Base-by-base conservation (phyloP, 2,329 filamentous ascomycete genomes). In the Aureobasidium mangrovei region DNA sequence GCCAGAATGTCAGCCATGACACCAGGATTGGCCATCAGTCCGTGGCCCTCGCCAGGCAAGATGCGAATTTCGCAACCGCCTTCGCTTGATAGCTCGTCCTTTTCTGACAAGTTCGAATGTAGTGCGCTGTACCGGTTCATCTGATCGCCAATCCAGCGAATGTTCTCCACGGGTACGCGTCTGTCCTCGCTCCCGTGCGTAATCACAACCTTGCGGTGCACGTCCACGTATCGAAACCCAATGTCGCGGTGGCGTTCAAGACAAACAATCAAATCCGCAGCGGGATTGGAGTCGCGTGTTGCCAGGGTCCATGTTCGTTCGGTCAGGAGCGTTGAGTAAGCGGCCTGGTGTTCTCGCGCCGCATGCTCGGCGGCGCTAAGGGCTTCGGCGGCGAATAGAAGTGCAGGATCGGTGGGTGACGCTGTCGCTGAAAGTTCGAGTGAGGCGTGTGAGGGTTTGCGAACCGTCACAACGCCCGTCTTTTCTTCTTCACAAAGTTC, bases 171-270 rank as follows among this genome's bases (percentile, higher is more conserved):
- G 0, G 93, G 93, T 1, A 98, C 93, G 27, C 93, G 81, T 5
- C 86, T 90, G 65, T 98, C 93, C 62, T 87, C 84, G 64, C 83
- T 88, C 36, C 93, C 93, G 67, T 98, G 93, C 64, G 96, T 91
- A 60, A 98, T 95, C 27, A 96, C 85, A 0, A 97, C 87, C 0
- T 88, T 82, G 7, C 90, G 82, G 4, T 86, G 94, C 60, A 98
- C 95, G 66, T 98, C 93, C 18, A 95, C 91, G 66, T 98, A 98
- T 47, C 91, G 83, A 72, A 98, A 98, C 0, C 93, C 93, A 62
- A 98, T 95, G 0, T 87, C 84, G 63, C 95, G 89, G 29, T 88
- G 81, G 26, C 93, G 83, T 69, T 98, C 93, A 1, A 98, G 77
- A 66, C 93, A 98, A 4, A 96, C 87, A 1, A 98, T 76, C 18